A percentile compares a stretch with the other conserved stretches of the same genome.
phyloP scores from a whole-genome alignment of 2,329 filamentous ascomycete genomes.

The Lasiodiplodia sp. region DNA sequence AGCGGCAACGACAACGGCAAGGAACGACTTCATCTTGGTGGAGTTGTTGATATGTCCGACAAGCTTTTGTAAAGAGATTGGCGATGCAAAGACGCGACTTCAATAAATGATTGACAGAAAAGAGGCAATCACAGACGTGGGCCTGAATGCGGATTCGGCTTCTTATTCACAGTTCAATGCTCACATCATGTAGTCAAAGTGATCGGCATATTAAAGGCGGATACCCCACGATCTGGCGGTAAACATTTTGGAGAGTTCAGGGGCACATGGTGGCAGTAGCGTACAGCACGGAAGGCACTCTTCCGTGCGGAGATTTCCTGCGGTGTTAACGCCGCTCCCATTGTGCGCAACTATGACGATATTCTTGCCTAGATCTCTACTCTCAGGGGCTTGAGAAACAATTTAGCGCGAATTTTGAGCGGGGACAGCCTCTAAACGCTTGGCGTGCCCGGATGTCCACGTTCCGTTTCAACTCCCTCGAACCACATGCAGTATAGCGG shows the following conservation, averaged over 20 bases:
- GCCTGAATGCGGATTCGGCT: neutral
- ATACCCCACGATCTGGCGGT: neutral
- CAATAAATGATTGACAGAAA: neutral
- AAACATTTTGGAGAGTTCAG: neutral
- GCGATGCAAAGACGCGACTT: neutral
- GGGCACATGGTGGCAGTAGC: neutral
- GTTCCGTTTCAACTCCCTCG: constrained; percentile 15
- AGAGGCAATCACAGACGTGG: neutral
- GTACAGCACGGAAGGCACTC: neutral
- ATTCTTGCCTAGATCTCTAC: neutral
- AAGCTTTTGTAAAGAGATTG: neutral
- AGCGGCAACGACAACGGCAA: neutral
- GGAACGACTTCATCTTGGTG: constrained; percentile 11
- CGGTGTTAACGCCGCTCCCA: neutral
- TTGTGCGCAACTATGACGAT: neutral
- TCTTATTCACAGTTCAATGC: neutral
- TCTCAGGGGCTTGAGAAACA: neutral
- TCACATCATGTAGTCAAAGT: neutral
- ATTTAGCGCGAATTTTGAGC: neutral
- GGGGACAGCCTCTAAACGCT: neutral
- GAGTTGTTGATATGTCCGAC: neutral
- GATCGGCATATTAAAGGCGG: neutral
- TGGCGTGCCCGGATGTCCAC: neutral
- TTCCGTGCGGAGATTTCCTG: constrained; percentile 2
- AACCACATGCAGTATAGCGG: constrained; percentile 5